phyloP scores from a whole-genome alignment of 257 asterid species.

The Scutellaria barbata region DNA sequence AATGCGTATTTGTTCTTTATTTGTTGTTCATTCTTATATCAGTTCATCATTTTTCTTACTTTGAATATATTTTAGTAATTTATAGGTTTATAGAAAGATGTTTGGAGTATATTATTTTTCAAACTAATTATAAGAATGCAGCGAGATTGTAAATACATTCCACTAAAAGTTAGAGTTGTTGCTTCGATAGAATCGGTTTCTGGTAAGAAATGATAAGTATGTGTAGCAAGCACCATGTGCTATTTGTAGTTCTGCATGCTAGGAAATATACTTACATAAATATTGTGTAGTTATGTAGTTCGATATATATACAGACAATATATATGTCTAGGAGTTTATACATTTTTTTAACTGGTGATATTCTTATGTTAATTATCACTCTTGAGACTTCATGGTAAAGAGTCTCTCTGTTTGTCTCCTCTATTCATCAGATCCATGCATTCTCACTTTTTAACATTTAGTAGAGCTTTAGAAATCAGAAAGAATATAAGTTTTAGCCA shows the following conservation, averaged over 20 bases:
- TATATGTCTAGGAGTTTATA: too few species aligned
- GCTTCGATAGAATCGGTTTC: background rate
- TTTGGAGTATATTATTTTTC: too few species aligned
- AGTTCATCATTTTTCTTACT: background rate
- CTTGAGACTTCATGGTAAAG: background rate
- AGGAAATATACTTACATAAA: background rate
- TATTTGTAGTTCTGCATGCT: constrained; percentile 11
- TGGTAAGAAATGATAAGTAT: background rate
- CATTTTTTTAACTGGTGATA: background rate
- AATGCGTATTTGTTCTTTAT: background rate
- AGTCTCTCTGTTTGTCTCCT: constrained; percentile 9
- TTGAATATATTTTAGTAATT: background rate
- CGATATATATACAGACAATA: background rate
- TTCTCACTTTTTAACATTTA: background rate
- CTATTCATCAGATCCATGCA: background rate
- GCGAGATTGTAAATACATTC: background rate
- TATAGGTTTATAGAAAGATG: constrained; percentile 2
- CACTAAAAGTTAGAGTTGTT: constrained; percentile 7
- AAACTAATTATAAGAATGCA: background rate
- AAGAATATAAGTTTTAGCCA: background rate
- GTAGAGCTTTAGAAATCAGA: background rate
- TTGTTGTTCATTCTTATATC: background rate
- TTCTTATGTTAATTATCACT: background rate
- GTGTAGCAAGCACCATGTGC: constrained; percentile 3
- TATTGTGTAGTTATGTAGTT: background rate